These are phyloP conservation scores for Penicillium angulare DNA, from an alignment of 495 filamentous ascomycete genomes.

Conservation along the genomic window DNA sequence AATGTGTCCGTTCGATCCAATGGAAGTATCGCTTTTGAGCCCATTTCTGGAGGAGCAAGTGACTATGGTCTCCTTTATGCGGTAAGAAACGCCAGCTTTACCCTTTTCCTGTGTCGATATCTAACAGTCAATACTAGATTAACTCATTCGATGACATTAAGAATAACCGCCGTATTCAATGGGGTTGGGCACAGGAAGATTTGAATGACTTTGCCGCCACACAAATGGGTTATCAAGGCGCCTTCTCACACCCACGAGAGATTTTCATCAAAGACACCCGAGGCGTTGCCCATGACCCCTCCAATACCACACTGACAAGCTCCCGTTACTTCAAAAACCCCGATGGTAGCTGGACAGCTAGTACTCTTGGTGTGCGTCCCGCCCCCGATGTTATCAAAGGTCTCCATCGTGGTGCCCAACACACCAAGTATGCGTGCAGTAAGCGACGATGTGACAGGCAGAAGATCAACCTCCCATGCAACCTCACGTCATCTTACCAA, in stretches of 20 bases:
- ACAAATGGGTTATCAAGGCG: constrained; percentile 16
- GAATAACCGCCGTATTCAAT: constrained; percentile 18
- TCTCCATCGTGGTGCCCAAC: constrained; percentile 7
- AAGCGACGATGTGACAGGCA: constrained; percentile 1
- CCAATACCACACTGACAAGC: neutral
- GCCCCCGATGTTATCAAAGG: constrained; percentile 12
- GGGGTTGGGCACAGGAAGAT: constrained; percentile 17
- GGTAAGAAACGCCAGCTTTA: neutral
- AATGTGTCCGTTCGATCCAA: constrained; percentile 9
- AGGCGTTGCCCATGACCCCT: neutral
- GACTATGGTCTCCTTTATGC: constrained; percentile 18
- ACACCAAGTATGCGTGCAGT: constrained; percentile 9
- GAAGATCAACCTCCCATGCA: neutral
- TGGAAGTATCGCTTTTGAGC: constrained; percentile 16
- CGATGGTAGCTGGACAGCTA: constrained; percentile 16
- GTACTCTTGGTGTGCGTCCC: constrained; percentile 15
- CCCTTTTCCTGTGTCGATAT: neutral
- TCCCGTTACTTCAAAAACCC: constrained; percentile 10
- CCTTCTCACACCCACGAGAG: constrained; percentile 11
- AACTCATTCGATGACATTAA: constrained; percentile 16
- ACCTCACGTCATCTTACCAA: constrained; percentile 10
- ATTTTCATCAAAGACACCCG: constrained; percentile 14
- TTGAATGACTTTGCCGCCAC: constrained; percentile 13
- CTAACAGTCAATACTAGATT: constrained; percentile 1
- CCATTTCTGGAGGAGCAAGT: constrained; percentile 13